These are phyloP conservation scores for Tetrapisispora taiwanensis DNA, from an alignment of 805 yeast genomes.

Conservation along the genomic window DNA sequence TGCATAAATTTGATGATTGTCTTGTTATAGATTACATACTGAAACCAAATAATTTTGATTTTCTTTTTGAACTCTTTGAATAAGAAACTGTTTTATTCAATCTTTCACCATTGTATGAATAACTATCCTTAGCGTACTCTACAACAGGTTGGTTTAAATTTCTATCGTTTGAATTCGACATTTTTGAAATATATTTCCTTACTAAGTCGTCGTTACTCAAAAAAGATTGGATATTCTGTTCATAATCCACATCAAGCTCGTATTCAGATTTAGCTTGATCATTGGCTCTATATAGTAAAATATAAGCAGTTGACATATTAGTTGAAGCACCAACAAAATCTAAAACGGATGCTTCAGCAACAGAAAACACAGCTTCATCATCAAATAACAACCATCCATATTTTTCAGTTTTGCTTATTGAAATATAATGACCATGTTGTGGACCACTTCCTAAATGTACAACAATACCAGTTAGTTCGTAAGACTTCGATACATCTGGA, in stretches of 20 bases:
- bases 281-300: conserved; percentile 68
- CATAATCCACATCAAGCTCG: conserved; percentile 4
- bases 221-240: conserved; percentile 16
- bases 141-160: not conserved
- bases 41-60: conserved; percentile 21
- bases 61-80: conserved; percentile 10
- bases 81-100: not conserved
- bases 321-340: conserved; percentile 82
- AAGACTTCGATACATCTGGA: conserved; percentile 40
- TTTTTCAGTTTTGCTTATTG: conserved; percentile 66
- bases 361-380: conserved; percentile 87
- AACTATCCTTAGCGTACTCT: not conserved
- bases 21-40: not conserved
- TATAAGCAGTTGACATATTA: conserved; percentile 85
- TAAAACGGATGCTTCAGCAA: conserved; percentile 72
- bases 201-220: conserved; percentile 18
- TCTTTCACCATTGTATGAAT: not conserved
- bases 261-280: conserved; percentile 8
- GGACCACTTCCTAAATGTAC: conserved; percentile 98
- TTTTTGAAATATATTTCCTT: conserved; percentile 3
- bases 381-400: conserved; percentile 90
- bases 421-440: conserved; percentile 92
- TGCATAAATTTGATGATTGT: not conserved
- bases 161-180: not conserved
- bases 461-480: conserved; percentile 77